Percentiles rank a stretch among this genome's conserved stretches.
Evolutionary conservation across 2,329 filamentous ascomycete species (phyloP).

Genomic region (Botrytis tulipae): DNA sequence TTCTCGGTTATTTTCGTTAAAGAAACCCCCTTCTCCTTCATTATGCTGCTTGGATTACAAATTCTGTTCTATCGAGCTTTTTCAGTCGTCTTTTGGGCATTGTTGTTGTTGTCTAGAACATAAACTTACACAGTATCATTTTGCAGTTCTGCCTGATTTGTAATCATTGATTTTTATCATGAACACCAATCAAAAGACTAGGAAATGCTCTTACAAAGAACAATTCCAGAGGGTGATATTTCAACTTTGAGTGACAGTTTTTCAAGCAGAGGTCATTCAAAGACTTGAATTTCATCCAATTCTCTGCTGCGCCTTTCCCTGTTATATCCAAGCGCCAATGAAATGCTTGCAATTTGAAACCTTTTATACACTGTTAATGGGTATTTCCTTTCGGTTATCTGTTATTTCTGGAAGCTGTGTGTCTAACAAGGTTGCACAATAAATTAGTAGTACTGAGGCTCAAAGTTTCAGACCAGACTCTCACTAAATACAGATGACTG

Average conservation of each 20-base stretch:
- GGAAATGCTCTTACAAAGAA: background rate
- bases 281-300: too few relatives aligned
- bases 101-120: background rate
- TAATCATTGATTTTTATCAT: background rate
- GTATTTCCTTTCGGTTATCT: too few relatives aligned
- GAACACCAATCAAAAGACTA: background rate
- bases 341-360: too few relatives aligned
- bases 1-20: background rate
- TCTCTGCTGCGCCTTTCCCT: background rate
- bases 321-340: too few relatives aligned
- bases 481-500: background rate
- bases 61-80: fast-evolving
- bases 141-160: background rate
- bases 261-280: too few relatives aligned
- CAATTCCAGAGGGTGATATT: background rate
- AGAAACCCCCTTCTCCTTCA: background rate
- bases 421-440: background rate
- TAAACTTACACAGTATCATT: background rate
- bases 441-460: background rate
- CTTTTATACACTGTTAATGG: too few relatives aligned
- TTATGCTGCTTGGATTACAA: too few relatives aligned
- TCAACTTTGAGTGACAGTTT: background rate
- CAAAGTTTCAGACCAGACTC: background rate
- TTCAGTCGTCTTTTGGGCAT: fast-evolving
- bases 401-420: background rate